These are phyloP conservation scores for Chytriomyces hyalinus DNA, from an alignment of 192 early-diverging fungal genomes.

Conservation along the genomic window DNA sequence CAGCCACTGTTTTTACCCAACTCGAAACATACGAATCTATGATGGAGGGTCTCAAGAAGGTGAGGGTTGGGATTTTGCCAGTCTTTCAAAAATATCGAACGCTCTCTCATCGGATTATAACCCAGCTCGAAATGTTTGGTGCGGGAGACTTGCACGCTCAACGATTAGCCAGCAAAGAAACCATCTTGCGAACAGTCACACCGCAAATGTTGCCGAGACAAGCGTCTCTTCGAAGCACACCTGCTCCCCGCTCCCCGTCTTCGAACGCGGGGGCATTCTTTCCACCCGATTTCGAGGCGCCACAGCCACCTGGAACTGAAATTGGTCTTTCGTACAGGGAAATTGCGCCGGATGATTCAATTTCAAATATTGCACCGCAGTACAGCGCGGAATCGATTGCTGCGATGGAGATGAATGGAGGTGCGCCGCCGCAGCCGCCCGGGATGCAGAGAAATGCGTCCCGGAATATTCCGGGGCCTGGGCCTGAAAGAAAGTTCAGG, in stretches of 20 bases:
- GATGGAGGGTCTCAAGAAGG: slow-evolving; percentile 61
- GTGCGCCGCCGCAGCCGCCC: neutral
- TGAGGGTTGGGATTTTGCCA: neutral
- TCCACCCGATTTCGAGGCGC: neutral
- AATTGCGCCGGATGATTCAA: slow-evolving; percentile 33
- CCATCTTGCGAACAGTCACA: neutral
- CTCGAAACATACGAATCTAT: slow-evolving; percentile 57
- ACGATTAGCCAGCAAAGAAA: slow-evolving; percentile 3
- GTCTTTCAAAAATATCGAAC: too few species aligned
- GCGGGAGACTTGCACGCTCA: slow-evolving; percentile 4
- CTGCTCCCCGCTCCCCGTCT: neutral
- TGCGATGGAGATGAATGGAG: too few species aligned
- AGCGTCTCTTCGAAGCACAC: neutral
- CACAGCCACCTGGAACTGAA: neutral
- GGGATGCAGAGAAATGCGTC: neutral
- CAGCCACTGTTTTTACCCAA: slow-evolving; percentile 48
- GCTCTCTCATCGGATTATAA: too few species aligned
- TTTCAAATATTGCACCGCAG: slow-evolving; percentile 35
- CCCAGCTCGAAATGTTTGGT: slow-evolving; percentile 19
- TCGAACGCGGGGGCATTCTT: neutral
- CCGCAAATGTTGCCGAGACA: neutral
- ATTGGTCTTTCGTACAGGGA: neutral
- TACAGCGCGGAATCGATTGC: neutral
- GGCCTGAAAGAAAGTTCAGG: too few species aligned
- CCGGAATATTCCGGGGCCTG: neutral